phyloP scores from a whole-genome alignment of 768 basidiomycete species.

The Russula dissimulans region DNA sequence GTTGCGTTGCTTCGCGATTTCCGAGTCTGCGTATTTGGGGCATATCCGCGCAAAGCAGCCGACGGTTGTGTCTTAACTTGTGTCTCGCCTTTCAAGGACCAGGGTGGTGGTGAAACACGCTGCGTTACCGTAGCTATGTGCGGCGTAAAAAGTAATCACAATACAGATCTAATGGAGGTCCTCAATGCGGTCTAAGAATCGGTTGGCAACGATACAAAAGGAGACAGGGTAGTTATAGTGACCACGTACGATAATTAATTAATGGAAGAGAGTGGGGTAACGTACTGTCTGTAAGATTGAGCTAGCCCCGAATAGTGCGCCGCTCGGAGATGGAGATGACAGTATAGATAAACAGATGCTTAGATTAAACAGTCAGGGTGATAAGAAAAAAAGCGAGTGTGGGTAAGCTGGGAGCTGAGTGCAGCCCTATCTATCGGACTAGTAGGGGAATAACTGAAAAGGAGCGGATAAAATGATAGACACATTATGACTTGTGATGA shows the following conservation, averaged over 20 bases:
- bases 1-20: not conserved
- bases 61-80: not conserved
- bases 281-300: not conserved
- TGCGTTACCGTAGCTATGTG: constrained; percentile 1
- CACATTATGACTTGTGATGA: not conserved
- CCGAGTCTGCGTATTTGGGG: not conserved
- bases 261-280: not conserved
- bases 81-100: not conserved
- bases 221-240: constrained; percentile 13
- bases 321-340: not conserved
- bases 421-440: constrained; percentile 2
- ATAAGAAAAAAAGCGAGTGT: constrained; percentile 5
- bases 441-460: not conserved
- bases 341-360: not conserved
- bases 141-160: not conserved
- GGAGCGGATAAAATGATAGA: constrained; percentile 6
- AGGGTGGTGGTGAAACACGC: not conserved
- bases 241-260: constrained; percentile 6
- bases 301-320: not conserved
- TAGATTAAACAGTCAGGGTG: not conserved
- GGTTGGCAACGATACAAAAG: constrained; percentile 15
- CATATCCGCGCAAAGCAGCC: not conserved
- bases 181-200: not conserved
- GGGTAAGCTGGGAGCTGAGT: not conserved
- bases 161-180: not conserved